These are phyloP conservation scores for Tuber calosporum DNA, from an alignment of 495 filamentous ascomycete species.

Conservation along the genomic window DNA sequence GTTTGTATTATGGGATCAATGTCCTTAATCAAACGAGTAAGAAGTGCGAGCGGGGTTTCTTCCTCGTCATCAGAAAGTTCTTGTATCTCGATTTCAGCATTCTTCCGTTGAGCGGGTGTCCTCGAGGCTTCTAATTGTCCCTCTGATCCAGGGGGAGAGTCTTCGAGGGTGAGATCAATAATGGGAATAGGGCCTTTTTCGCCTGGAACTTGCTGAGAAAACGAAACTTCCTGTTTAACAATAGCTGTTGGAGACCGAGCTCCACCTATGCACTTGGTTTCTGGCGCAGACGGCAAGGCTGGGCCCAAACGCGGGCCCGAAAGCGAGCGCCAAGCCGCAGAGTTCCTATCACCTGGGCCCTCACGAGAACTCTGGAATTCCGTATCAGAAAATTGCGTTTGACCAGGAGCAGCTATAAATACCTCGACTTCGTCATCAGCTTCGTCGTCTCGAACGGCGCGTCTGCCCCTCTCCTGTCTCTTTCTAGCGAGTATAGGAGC, in stretches of 20 bases:
- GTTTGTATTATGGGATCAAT: not conserved
- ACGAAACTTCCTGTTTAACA: slow-evolving; percentile 16
- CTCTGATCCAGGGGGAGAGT: not conserved
- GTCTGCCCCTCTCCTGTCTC: not conserved
- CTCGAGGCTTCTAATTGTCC: not conserved
- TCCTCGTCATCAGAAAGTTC: slow-evolving; percentile 18
- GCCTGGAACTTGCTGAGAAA: not conserved
- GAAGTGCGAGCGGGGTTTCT: not conserved
- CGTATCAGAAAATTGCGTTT: not conserved
- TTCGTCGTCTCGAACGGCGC: slow-evolving; percentile 2
- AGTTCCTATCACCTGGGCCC: not conserved
- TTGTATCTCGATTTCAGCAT: slow-evolving; percentile 10
- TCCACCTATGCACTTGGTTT: slow-evolving; percentile 17
- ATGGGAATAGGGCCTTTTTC: slow-evolving; percentile 20
- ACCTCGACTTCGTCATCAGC: slow-evolving; percentile 5
- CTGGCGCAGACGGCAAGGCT: not conserved
- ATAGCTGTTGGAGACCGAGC: slow-evolving; percentile 3
- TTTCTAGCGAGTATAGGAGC: slow-evolving; percentile 1
- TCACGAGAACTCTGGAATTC: not conserved
- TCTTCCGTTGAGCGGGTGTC: not conserved
- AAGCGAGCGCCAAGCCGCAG: not conserved
- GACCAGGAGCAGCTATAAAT: not conserved
- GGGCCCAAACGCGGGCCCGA: not conserved
- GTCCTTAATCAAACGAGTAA: slow-evolving; percentile 7
- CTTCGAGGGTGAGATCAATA: slow-evolving; percentile 31